Evolutionary conservation across 306 rosid genomes (phyloP).

Genomic region (Comarum palustre): DNA sequence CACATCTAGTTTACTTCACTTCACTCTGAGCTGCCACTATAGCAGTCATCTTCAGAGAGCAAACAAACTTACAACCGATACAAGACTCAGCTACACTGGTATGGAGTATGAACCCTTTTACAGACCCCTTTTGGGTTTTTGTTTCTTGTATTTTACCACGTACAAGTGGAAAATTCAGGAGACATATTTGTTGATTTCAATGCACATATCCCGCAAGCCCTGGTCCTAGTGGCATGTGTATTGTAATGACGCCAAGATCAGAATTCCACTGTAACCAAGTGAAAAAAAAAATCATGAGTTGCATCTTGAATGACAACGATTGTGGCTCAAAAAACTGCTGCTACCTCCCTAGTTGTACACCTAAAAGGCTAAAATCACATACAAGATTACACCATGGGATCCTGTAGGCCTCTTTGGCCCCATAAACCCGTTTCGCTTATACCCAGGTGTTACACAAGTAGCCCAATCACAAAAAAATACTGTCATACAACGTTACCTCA

Average conservation of each 20-base stretch:
- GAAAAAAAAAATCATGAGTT: not conserved
- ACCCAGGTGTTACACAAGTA: constrained; percentile 23
- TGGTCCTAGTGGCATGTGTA: not conserved
- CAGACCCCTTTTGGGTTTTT: too few relatives aligned
- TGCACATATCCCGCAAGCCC: not conserved
- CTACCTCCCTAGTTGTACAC: constrained; percentile 52
- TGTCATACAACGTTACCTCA: constrained; percentile 40
- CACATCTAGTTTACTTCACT: too few relatives aligned
- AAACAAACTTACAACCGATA: too few relatives aligned
- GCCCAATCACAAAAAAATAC: constrained; percentile 21
- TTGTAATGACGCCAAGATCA: not conserved
- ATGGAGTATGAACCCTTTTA: too few relatives aligned
- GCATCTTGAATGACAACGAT: not conserved
- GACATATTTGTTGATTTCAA: not conserved
- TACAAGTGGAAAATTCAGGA: not conserved
- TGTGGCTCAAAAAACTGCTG: constrained; percentile 6
- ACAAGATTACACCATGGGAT: constrained; percentile 17
- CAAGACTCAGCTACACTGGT: too few relatives aligned
- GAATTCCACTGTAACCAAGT: not conserved
- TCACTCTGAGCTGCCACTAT: not conserved
- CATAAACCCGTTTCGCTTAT: constrained; percentile 33
- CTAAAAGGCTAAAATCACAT: constrained; percentile 39
- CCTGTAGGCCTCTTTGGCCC: constrained; percentile 30
- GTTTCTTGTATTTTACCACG: too few relatives aligned
- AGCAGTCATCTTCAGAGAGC: not conserved